Percentiles rank a stretch among this genome's conserved stretches.
Conservation (phyloP, 2,329 filamentous ascomycete species). For the Neofusicoccum sp. region DNA sequence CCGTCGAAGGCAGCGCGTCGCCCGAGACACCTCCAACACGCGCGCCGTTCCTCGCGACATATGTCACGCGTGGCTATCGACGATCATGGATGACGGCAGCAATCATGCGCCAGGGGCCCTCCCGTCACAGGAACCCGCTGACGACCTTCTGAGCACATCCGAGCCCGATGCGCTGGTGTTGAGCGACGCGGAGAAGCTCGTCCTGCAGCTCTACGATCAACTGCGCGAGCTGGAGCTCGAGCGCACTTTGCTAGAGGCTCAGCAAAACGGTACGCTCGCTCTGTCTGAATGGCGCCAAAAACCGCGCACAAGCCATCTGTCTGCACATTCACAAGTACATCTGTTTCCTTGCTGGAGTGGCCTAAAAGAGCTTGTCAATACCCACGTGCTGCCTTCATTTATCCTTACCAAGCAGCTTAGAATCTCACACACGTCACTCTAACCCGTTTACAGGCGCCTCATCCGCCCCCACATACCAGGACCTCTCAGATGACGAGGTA, state of each 20-base stretch:
- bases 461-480: not conserved
- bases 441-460: not conserved
- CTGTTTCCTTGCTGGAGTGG: not conserved
- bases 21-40: constrained; percentile 21
- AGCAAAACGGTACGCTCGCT: constrained; percentile 23
- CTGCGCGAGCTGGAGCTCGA: constrained; percentile 73
- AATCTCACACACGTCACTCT: constrained; percentile 23
- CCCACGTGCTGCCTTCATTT: not conserved
- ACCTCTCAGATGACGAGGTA: constrained; percentile 54
- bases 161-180: constrained; percentile 57
- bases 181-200: constrained; percentile 66
- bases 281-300: not conserved
- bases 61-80: constrained; percentile 18
- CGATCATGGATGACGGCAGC: constrained; percentile 18
- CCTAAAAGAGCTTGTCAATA: not conserved
- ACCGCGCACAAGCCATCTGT: not conserved
- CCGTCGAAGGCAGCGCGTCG: not conserved
- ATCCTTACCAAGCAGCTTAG: not conserved
- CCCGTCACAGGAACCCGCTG: constrained; percentile 19
- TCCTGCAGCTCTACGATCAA: constrained; percentile 71
- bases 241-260: constrained; percentile 63
- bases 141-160: constrained; percentile 47
- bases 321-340: not conserved
- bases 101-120: not conserved
- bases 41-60: constrained; percentile 3